Evolutionary conservation across 106 monocot species (phyloP).

Genomic region (Dactylorhiza incarnata): DNA sequence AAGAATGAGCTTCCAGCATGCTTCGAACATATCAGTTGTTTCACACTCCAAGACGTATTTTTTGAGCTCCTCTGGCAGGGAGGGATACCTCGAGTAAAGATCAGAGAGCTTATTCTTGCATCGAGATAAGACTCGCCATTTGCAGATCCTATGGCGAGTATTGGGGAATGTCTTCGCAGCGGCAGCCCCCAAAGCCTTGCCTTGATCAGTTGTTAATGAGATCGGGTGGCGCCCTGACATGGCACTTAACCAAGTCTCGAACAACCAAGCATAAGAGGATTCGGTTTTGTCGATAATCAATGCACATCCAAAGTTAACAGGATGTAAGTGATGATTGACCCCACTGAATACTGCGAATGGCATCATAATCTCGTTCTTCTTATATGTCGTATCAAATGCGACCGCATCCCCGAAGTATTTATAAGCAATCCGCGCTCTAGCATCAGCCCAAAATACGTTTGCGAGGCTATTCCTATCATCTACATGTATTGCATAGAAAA

Average conservation of each 20-base stretch:
- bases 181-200: slow-evolving; percentile 34
- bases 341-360: slow-evolving; percentile 57
- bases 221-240: slow-evolving; percentile 46
- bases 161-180: slow-evolving; percentile 55
- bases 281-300: slow-evolving; percentile 44
- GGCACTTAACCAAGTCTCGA: slow-evolving; percentile 58
- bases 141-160: slow-evolving; percentile 54
- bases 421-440: slow-evolving; percentile 44
- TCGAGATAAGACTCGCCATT: slow-evolving; percentile 50
- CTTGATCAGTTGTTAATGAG: slow-evolving; percentile 58
- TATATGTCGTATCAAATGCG: slow-evolving; percentile 55
- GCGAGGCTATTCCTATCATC: slow-evolving; percentile 46
- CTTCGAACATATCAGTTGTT: slow-evolving; percentile 33
- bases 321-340: slow-evolving; percentile 54
- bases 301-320: slow-evolving; percentile 59
- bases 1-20: slow-evolving; percentile 41
- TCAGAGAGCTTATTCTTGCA: slow-evolving; percentile 60
- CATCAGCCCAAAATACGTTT: slow-evolving; percentile 58
- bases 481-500: slow-evolving; percentile 60
- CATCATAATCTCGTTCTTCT: slow-evolving; percentile 51
- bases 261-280: slow-evolving; percentile 48
- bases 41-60: slow-evolving; percentile 43
- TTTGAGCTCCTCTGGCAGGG: slow-evolving; percentile 41
- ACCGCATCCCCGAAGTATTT: slow-evolving; percentile 67
- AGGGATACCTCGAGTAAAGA: slow-evolving; percentile 30